Conservation (phyloP, 352 stramenopile genomes). For the Globisporangium barbulae region DNA sequence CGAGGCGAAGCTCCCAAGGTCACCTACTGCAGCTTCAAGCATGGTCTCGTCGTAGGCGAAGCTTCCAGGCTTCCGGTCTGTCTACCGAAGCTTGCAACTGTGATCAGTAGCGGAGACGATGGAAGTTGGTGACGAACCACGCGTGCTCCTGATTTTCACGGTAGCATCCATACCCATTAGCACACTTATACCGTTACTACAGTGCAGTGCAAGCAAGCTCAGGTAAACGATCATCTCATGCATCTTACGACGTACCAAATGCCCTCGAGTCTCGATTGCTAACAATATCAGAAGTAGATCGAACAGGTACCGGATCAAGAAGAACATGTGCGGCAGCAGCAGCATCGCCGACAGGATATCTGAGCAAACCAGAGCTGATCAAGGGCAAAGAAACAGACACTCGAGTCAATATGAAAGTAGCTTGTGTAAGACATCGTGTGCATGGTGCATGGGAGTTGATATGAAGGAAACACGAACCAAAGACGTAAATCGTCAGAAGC, state of each 20-base stretch:
- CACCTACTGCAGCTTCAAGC: background rate
- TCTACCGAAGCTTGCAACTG: background rate
- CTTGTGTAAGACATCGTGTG: background rate
- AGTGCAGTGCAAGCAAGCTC: background rate
- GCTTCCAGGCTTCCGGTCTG: background rate
- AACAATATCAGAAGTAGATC: slow-evolving; percentile 45
- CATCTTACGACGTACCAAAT: slow-evolving; percentile 35
- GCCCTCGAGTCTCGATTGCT: slow-evolving; percentile 31
- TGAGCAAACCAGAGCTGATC: slow-evolving; percentile 24
- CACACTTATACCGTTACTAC: background rate
- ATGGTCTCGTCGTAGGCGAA: background rate
- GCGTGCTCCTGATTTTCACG: slow-evolving; percentile 29
- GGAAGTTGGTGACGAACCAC: slow-evolving; percentile 70
- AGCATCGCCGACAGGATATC: slow-evolving; percentile 39
- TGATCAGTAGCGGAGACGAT: slow-evolving; percentile 38
- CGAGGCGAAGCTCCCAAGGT: background rate
- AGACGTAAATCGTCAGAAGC: slow-evolving; percentile 45
- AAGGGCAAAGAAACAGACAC: background rate
- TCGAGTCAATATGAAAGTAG: background rate
- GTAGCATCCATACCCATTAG: background rate
- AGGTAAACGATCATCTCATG: background rate
- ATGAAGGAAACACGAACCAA: slow-evolving; percentile 23
- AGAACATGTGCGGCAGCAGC: slow-evolving; percentile 58
- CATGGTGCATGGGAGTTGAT: background rate
- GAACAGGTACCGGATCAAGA: slow-evolving; percentile 52